Conservation (phyloP, 129 eudicot species). For the Chrysanthemum seticuspe region DNA sequence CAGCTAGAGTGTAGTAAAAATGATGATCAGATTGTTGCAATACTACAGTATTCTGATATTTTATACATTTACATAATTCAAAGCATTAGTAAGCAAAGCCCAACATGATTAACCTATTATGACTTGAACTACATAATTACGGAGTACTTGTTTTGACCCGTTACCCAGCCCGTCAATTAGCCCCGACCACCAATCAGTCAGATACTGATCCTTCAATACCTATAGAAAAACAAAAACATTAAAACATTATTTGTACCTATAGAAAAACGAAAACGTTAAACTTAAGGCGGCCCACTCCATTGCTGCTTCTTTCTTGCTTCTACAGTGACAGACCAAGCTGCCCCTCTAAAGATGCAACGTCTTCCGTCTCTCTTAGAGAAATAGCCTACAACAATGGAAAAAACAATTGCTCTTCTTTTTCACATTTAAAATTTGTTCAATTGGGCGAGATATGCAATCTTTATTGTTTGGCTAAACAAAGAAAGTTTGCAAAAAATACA, state of each 20-base stretch:
- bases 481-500: no score
- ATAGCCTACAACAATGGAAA: conserved; percentile 54
- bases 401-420: neutral
- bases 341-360: conserved; percentile 83
- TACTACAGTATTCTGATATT: neutral
- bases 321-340: conserved; percentile 74
- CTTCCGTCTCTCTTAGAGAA: conserved; percentile 85
- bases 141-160: neutral
- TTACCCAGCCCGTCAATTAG: neutral
- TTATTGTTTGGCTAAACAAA: no score
- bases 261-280: neutral
- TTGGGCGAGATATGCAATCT: neutral
- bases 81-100: no score
- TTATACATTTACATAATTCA: no score
- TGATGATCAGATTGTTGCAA: neutral
- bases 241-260: no score
- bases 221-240: no score
- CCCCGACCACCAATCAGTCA: conserved; percentile 9
- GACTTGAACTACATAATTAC: neutral
- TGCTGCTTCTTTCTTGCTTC: conserved; percentile 85
- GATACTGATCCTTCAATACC: conserved; percentile 7
- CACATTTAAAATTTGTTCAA: neutral
- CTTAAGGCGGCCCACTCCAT: conserved; percentile 93
- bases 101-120: neutral
- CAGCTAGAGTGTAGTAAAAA: neutral